Evolutionary conservation across 2,329 filamentous ascomycete genomes (phyloP), one percentile per base, ranked within the genome.

Genomic region (Pseudocercospora crystallina): DNA sequence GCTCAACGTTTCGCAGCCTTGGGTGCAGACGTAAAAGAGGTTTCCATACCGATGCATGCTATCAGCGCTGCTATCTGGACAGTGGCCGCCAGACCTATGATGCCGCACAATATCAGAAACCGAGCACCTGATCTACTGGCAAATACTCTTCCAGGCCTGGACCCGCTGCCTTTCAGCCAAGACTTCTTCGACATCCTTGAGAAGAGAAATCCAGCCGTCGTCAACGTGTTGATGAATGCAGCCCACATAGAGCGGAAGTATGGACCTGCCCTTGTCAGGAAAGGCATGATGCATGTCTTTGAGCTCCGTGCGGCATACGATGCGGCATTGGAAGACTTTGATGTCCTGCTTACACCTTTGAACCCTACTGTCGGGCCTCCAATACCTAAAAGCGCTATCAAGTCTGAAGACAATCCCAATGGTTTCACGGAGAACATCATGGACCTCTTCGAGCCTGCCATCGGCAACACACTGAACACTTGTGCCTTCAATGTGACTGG

Each of bases 401-500:
- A 58, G 48, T 56, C 56, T 9, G 57, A 43, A 7, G 39, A 46
- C 5, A 62, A 65, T 13, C 59, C 61, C 5, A 56, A 60, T 2
- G 64, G 64, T 39, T 61, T 57, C 29, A 65, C 74, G 2, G 65
- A 67, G 47, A 56, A 47, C 35, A 51, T 61, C 2, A 52, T 62
- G 53, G 72, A 74, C 11, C 73, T 75, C 58, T 68, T 74, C 46
- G 68, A 69, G 42, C 66, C 71, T 5, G 71, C 73, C 2, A 70
- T 80, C 34, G 75, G 75, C 2, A 69, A 73, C 8, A 73, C 71
- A 8, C 64, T 70, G 50, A 78, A 70, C 48, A 70, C 76, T 0
- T 70, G 68, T 30, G 70, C 72, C 3, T 80, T 80, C 59, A 79
- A 80, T 64, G 60, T 74, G 4, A 78, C 76, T 1, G 77, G 76